Evolutionary conservation across 495 filamentous ascomycete genomes (phyloP), one percentile per base, ranked within the genome.

Genomic region (Podospora fimiseda): DNA sequence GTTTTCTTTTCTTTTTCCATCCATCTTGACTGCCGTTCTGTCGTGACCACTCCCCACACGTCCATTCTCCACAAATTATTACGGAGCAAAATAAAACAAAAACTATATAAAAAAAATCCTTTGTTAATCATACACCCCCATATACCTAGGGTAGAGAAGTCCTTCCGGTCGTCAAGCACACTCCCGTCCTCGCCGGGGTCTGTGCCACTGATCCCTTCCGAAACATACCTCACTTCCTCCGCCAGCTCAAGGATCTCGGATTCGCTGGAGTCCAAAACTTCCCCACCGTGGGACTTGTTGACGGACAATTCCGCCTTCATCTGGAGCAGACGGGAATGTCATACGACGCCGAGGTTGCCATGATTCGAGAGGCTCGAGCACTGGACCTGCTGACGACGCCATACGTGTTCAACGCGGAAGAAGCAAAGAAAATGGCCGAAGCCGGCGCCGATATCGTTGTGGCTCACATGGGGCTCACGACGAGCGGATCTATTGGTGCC

Each of bases 301-400:
- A 88, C 63, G 85, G 83, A 2, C 67, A 71, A 14, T 87, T 87
- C 57, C 75, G 85, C 15, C 64, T 67, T 24, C 81, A 84, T 53
- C 70, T 89, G 2, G 85, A 88, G 61, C 83, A 86, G 62, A 87
- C 84, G 4, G 84, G 78, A 14, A 89, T 87, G 83, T 76, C 77
- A 3, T 88, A 80, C 60, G 74, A 70, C 13, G 52, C 65, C 1
- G 85, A 89, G 51, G 83, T 89, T 4, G 77, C 81, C 45, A 82
- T 87, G 79, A 73, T 88, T 19, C 63, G 69, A 2, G 47, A 63
- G 1, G 84, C 85, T 15, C 72, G 70, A 16, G 62, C 72, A 46
- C 70, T 83, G 70, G 82, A 75, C 3, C 61, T 87, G 11, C 62
- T 87, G 3, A 87, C 85, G 0, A 82, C 83, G 1, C 84, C 85